A percentile compares a stretch with the other conserved stretches of the same genome.
Evolutionary conservation across 2,329 filamentous ascomycete genomes (phyloP).

Genomic region (Lecanicillium sp.): DNA sequence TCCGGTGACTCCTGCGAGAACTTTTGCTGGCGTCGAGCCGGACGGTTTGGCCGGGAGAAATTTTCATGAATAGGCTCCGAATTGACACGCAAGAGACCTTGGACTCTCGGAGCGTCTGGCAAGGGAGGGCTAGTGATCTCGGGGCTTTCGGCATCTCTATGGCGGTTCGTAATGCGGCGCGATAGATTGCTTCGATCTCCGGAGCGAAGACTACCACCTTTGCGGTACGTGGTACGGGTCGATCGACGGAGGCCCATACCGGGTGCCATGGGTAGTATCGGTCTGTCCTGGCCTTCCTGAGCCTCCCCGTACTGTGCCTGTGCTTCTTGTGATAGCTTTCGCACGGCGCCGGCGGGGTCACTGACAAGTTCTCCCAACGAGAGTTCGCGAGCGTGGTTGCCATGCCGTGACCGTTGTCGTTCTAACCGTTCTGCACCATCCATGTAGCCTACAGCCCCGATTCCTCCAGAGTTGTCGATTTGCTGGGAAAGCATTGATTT

Average conservation of each 20-base stretch:
- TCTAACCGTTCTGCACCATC: constrained; percentile 80
- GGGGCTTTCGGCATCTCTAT: constrained; percentile 49
- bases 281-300: constrained; percentile 54
- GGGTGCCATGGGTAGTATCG: constrained; percentile 73
- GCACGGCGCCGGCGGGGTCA: constrained; percentile 66
- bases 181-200: constrained; percentile 71
- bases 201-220: constrained; percentile 74
- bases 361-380: constrained; percentile 76
- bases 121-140: constrained; percentile 27
- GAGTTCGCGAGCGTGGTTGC: constrained; percentile 52
- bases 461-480: constrained; percentile 65
- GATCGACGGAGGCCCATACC: constrained; percentile 81
- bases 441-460: constrained; percentile 58
- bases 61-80: constrained; percentile 63
- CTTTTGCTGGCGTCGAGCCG: constrained; percentile 42
- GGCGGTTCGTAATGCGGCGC: constrained; percentile 60
- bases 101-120: constrained; percentile 41
- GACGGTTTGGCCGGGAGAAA: constrained; percentile 53
- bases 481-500: constrained; percentile 95
- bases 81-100: constrained; percentile 56
- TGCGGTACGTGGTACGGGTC: constrained; percentile 85
- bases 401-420: constrained; percentile 60
- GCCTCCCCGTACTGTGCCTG: constrained; percentile 38
- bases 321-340: constrained; percentile 58
- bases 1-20: constrained; percentile 39